Base-by-base conservation (phyloP, 805 yeast species). In the Teunomyces cretensis region DNA sequence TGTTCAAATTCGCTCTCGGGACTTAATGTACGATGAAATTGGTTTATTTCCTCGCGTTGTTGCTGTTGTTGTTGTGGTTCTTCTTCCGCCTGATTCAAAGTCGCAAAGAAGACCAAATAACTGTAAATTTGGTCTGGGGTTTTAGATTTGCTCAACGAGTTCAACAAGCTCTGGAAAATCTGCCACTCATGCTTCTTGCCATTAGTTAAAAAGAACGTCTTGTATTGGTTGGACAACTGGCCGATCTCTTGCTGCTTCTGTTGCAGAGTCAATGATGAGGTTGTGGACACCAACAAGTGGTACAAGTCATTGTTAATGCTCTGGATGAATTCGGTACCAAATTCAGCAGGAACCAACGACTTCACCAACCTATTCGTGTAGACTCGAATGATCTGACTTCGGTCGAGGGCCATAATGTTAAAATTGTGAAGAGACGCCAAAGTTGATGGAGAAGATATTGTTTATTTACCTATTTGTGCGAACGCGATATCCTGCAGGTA, bases 331-430 rank as follows among this genome's bases (percentile, higher is more conserved):
- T 63, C 70, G 1, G 61, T 59, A 1, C 74, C 74, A 42, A 67
- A 60, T 40, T 67, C 72, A 1, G 51, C 26, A 8, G 78, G 76
- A 1, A 70, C 61, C 22, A 72, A 52, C 12, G 72, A 56, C 38
- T 56, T 59, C 32, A 70, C 71, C 30, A 73, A 55, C 13, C 75
- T 56, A 26, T 58, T 60, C 30, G 65, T 49, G 43, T 72, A 67
- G 19, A 67, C 45, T 49, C 56, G 57, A 15, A 67, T 56, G 38
- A 69, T 53, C 51, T 70, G 75, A 33, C 55, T 52, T 33, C 57
- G 54, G 48, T 64, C 67, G 30, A 63, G 54, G n/a, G 58, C 57
- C 45, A 38, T 36, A 19, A 9, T 32, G 36, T 27, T 27, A 24
- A 17, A 24, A 13, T 31, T 31, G 11, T 15, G 33, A 11, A 7